These are phyloP conservation scores for Mycena sp. DNA, from an alignment of 1,284 basidiomycete species.

Conservation along the genomic window DNA sequence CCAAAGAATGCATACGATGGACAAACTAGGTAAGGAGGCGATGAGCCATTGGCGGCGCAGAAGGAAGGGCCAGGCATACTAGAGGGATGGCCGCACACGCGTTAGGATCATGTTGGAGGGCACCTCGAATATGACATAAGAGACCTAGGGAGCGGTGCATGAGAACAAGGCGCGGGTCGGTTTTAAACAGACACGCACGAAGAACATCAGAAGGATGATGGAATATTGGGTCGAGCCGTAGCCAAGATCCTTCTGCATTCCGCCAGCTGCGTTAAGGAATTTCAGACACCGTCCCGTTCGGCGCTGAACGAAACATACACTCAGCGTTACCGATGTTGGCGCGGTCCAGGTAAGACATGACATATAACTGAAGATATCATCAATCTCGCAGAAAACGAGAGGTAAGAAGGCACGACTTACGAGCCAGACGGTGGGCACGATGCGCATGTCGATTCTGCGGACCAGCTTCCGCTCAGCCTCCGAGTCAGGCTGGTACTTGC, in stretches of 20 bases:
- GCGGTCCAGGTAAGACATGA: constrained; percentile 29
- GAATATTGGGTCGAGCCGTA: constrained; percentile 39
- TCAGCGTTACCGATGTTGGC: constrained; percentile 49
- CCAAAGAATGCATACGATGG: constrained; percentile 32
- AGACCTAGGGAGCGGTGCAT: constrained; percentile 4
- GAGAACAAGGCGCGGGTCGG: neutral
- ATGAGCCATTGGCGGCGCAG: neutral
- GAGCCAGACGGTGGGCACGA: constrained; percentile 9
- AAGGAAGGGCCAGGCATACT: neutral
- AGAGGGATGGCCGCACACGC: constrained; percentile 30
- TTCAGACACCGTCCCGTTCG: no score
- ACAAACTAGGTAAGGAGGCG: constrained; percentile 23
- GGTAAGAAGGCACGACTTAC: neutral
- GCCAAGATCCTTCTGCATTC: constrained; percentile 43
- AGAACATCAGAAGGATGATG: constrained; percentile 38
- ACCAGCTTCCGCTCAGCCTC: constrained; percentile 22
- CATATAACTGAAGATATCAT: neutral
- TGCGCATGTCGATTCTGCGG: constrained; percentile 24
- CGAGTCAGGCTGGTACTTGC: constrained; percentile 18
- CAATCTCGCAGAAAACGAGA: no score
- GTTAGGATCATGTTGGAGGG: constrained; percentile 34
- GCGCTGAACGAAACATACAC: neutral
- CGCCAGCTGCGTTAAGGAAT: constrained; percentile 35
- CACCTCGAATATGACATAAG: constrained; percentile 35
- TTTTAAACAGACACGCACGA: constrained; percentile 30